Evolutionary conservation across 2,329 filamentous ascomycete species (phyloP).

Genomic region (Arthrinium puccinioides): DNA sequence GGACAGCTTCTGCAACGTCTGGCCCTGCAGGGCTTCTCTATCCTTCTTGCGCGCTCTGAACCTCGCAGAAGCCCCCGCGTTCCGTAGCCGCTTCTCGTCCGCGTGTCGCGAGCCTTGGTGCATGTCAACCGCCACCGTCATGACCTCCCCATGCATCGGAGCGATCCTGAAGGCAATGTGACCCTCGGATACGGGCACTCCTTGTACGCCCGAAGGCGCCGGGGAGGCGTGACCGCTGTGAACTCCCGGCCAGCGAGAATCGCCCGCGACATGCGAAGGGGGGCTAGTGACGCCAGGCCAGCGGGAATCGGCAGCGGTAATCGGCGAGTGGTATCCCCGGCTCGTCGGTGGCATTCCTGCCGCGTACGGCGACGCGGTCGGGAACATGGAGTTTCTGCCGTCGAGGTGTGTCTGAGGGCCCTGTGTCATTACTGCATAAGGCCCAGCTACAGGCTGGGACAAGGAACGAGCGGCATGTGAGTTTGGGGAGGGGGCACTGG

Average conservation of each 20-base stretch:
- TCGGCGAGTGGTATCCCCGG: no score
- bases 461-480: no score
- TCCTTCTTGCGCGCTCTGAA: conserved; percentile 79
- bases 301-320: conserved; percentile 8
- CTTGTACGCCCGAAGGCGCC: conserved; percentile 9
- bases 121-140: conserved; percentile 65
- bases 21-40: conserved; percentile 65
- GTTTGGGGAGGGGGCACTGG: no score
- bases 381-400: no score
- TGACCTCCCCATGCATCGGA: conserved; percentile 31
- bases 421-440: no score
- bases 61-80: conserved; percentile 77
- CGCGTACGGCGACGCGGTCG: no score
- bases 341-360: no score
- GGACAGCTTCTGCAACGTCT: conserved; percentile 63
- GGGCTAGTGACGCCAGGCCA: conserved; percentile 12
- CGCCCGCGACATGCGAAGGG: not conserved
- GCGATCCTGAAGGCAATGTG: conserved; percentile 17
- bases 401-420: no score
- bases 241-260: not conserved
- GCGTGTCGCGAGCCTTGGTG: conserved; percentile 76
- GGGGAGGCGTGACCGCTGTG: not conserved
- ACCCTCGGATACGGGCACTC: conserved; percentile 18
- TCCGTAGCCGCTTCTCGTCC: conserved; percentile 78
- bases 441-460: no score